Conservation (phyloP, 306 rosid genomes). For the Trifolium subterraneum region DNA sequence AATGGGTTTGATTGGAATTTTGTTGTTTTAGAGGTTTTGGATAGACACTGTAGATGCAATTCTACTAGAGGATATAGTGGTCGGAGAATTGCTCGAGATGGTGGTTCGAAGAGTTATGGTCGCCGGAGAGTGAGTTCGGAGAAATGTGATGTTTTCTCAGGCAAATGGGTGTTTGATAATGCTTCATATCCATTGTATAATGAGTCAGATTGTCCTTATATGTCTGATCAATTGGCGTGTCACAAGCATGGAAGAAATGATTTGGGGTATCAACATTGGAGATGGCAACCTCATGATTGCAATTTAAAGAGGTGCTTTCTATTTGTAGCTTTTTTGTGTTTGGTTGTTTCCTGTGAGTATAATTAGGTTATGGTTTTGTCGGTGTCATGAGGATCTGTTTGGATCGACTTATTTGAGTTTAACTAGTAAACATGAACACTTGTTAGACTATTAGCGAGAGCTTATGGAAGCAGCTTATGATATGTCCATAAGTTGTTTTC, state of each 20-base stretch:
- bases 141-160: conserved; percentile 82
- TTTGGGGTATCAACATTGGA: conserved; percentile 82
- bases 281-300: conserved; percentile 97
- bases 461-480: neutral
- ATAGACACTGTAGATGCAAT: conserved; percentile 89
- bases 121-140: conserved; percentile 52
- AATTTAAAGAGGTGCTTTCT: conserved; percentile 76
- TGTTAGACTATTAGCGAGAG: neutral
- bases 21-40: conserved; percentile 63
- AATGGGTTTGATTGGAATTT: conserved; percentile 38
- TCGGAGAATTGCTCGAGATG: conserved; percentile 62
- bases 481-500: neutral
- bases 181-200: conserved; percentile 74
- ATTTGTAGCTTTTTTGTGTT: conserved; percentile 14
- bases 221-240: conserved; percentile 98
- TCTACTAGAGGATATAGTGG: conserved; percentile 79
- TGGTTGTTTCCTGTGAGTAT: neutral
- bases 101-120: conserved; percentile 35
- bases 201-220: conserved; percentile 80
- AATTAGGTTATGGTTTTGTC: conserved; percentile 12
- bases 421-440: neutral
- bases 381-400: neutral
- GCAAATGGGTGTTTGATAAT: conserved; percentile 89
- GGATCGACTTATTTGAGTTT: neutral
- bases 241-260: conserved; percentile 92